Evolutionary conservation across 345 rosid genomes (phyloP).

Genomic region (Gossypioides kirkii): DNA sequence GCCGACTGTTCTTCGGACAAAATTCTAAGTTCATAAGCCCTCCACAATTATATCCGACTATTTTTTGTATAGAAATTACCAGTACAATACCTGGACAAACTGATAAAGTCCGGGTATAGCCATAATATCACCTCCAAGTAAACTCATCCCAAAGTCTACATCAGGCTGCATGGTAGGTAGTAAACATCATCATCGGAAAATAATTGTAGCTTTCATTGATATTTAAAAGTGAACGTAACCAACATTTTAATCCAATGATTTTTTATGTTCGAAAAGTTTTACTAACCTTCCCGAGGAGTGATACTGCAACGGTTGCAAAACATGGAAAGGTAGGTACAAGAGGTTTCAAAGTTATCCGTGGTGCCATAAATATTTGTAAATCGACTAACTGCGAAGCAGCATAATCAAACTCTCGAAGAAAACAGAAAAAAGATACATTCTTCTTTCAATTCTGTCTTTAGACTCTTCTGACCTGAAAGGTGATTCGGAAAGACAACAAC

Average conservation of each 20-base stretch:
- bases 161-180: constrained; percentile 48
- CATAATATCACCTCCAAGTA: constrained; percentile 81
- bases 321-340: constrained; percentile 82
- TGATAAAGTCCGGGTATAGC: constrained; percentile 77
- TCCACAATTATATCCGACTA: neutral
- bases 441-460: neutral
- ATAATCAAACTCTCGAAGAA: constrained; percentile 13
- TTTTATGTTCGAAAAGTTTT: neutral
- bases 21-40: neutral
- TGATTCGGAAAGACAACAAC: constrained; percentile 39
- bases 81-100: constrained; percentile 73
- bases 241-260: neutral
- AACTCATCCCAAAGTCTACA: constrained; percentile 64
- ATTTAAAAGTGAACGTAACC: neutral
- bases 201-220: neutral
- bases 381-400: constrained; percentile 54
- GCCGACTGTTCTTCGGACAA: neutral
- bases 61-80: constrained; percentile 21
- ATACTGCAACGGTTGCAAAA: constrained; percentile 52
- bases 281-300: constrained; percentile 67
- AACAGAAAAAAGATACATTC: neutral
- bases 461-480: constrained; percentile 52
- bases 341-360: constrained; percentile 63
- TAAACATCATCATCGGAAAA: constrained; percentile 1
- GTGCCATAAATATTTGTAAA: constrained; percentile 46